Percentiles rank a stretch among this genome's conserved stretches.
Conservation (phyloP, 1,139 yeast species). For the Candida pseudoviswanathii region DNA sequence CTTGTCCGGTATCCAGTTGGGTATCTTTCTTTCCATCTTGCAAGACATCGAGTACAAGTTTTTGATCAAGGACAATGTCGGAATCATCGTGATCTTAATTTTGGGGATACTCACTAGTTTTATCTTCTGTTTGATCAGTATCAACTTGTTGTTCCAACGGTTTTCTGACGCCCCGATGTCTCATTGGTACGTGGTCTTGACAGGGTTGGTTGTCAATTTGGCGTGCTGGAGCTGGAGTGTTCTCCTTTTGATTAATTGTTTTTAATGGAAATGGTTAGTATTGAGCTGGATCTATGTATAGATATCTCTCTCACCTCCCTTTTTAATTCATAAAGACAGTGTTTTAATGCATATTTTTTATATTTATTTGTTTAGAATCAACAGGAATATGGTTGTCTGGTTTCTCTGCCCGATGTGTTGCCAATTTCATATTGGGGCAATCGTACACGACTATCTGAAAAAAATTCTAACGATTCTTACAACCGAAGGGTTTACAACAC, state of each 20-base stretch:
- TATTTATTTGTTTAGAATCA: neutral
- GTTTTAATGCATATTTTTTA: neutral
- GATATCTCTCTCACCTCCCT: neutral
- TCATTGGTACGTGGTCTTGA: constrained; percentile 32
- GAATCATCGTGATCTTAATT: constrained; percentile 35
- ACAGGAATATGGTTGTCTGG: too few species aligned
- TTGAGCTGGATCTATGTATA: neutral
- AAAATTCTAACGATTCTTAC: neutral
- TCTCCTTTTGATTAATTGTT: constrained; percentile 9
- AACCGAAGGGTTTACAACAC: neutral
- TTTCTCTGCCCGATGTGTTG: too few species aligned
- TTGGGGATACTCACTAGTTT: constrained; percentile 38
- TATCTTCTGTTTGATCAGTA: constrained; percentile 35
- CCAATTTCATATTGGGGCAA: neutral
- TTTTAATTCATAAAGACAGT: neutral
- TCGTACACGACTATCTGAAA: neutral
- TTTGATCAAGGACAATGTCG: constrained; percentile 31
- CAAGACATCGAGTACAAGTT: constrained; percentile 25
- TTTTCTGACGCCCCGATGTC: constrained; percentile 28
- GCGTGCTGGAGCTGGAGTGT: constrained; percentile 27
- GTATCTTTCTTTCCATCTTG: constrained; percentile 42
- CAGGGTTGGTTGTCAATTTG: constrained; percentile 31
- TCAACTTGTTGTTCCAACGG: constrained; percentile 33
- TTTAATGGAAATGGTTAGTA: constrained; percentile 3
- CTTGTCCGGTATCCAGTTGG: constrained; percentile 46